Percentiles rank a stretch among this genome's conserved stretches.
Conservation (phyloP, 1,284 basidiomycete species). For the Microbotryum silenes-acaulis region DNA sequence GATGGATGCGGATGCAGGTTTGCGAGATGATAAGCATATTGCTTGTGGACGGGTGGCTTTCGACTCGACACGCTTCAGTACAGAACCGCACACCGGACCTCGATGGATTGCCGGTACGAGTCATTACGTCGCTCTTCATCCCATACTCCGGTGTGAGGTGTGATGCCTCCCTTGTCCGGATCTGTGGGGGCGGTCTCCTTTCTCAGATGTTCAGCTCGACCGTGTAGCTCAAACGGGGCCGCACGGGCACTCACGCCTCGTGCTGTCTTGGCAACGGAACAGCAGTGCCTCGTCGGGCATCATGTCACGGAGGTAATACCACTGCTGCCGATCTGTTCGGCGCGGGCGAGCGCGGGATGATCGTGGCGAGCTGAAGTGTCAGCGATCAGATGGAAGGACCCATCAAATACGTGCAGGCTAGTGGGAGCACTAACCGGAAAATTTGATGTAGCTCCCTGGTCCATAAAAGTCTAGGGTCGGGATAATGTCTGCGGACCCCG, state of each 20-base stretch:
- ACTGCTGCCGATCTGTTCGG: conserved; percentile 5
- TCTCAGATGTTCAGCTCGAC: no score
- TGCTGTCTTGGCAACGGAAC: conserved; percentile 9
- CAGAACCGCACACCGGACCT: conserved; percentile 3
- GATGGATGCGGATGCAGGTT: no score
- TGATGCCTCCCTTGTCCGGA: background rate
- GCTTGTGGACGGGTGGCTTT: no score
- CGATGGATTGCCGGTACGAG: conserved; percentile 7
- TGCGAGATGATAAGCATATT: no score
- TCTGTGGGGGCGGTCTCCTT: background rate
- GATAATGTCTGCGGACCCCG: background rate
- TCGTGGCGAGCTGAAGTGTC: no score
- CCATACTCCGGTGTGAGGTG: conserved; percentile 5
- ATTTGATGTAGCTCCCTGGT: conserved; percentile 1
- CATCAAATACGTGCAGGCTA: no score
- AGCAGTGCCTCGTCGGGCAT: conserved; percentile 8
- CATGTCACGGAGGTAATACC: conserved; percentile 7
- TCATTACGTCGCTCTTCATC: conserved; percentile 3
- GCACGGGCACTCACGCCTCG: background rate
- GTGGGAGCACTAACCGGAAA: background rate
- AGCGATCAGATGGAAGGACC: no score
- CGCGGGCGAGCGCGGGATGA: no score
- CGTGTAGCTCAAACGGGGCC: no score
- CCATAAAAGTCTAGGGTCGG: conserved; percentile 9
- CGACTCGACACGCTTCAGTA: background rate